phyloP scores from a whole-genome alignment of 202 grass and related monocot species.

The Carex arenaria region DNA sequence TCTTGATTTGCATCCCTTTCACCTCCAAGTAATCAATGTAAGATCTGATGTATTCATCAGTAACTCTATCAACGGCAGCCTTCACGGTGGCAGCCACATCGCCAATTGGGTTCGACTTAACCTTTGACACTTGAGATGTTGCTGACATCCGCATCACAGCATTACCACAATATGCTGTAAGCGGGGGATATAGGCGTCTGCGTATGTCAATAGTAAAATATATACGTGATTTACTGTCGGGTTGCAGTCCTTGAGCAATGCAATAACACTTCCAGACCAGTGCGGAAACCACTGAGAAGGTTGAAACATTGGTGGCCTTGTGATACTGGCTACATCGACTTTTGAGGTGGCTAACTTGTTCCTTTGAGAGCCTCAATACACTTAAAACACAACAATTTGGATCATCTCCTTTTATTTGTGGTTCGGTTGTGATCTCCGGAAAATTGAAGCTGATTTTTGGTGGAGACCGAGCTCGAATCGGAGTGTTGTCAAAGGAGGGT shows the following conservation, averaged over 20 bases:
- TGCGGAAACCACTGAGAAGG: constrained; percentile 28
- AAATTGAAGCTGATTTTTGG: neutral
- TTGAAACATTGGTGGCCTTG: neutral
- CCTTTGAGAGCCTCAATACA: constrained; percentile 20
- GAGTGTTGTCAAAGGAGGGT: constrained; percentile 15
- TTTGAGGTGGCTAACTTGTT: constrained; percentile 24
- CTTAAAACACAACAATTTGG: neutral
- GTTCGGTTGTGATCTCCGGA: neutral
- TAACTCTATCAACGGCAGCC: neutral
- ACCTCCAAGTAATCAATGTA: constrained; percentile 27
- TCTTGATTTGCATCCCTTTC: neutral
- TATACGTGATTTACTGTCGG: neutral
- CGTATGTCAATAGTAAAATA: neutral
- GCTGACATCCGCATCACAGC: constrained; percentile 6
- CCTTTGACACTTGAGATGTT: neutral
- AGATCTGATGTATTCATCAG: constrained; percentile 10
- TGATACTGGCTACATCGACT: neutral
- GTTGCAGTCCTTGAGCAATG: constrained; percentile 4
- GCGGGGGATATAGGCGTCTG: neutral
- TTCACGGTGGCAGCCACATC: neutral
- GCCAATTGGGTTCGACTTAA: constrained; percentile 7
- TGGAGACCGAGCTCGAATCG: constrained; percentile 18
- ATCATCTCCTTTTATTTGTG: neutral
- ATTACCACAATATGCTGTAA: constrained; percentile 32
- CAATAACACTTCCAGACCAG: constrained; percentile 35